These are phyloP conservation scores for Nephelium lappaceum DNA, from an alignment of 345 rosid genomes.

Conservation along the genomic window DNA sequence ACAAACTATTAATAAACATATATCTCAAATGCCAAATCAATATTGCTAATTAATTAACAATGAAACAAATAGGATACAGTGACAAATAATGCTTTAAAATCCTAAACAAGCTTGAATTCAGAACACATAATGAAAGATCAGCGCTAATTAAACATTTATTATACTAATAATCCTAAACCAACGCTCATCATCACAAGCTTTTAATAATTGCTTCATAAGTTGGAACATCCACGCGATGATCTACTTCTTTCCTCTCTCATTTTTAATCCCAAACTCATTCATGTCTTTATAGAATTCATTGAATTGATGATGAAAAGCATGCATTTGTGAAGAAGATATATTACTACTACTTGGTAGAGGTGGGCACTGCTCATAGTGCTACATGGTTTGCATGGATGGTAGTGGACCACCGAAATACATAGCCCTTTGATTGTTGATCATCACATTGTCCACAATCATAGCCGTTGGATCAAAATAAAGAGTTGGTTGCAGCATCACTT, in stretches of 20 bases:
- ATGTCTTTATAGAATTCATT: neutral
- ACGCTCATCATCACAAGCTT: neutral
- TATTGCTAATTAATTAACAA: no score
- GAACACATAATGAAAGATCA: no score
- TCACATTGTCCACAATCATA: neutral
- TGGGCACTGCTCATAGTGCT: slow-evolving; percentile 1
- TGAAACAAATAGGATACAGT: no score
- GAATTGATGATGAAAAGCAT: neutral
- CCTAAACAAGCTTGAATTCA: no score
- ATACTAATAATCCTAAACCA: neutral
- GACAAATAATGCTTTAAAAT: no score
- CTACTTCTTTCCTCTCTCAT: neutral
- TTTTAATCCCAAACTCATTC: neutral
- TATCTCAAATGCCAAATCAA: no score
- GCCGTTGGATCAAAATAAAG: neutral
- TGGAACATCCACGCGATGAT: no score
- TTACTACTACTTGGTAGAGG: neutral
- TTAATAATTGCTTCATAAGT: neutral
- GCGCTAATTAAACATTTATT: no score
- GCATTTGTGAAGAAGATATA: neutral
- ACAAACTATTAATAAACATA: no score
- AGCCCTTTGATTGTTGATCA: neutral
- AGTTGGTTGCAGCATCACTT: neutral
- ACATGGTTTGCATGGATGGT: neutral
- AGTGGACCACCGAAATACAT: neutral